Percentiles rank a stretch among this genome's conserved stretches.
Evolutionary conservation across 2,329 filamentous ascomycete species (phyloP).

Genomic region (Diaporthe longicolla): DNA sequence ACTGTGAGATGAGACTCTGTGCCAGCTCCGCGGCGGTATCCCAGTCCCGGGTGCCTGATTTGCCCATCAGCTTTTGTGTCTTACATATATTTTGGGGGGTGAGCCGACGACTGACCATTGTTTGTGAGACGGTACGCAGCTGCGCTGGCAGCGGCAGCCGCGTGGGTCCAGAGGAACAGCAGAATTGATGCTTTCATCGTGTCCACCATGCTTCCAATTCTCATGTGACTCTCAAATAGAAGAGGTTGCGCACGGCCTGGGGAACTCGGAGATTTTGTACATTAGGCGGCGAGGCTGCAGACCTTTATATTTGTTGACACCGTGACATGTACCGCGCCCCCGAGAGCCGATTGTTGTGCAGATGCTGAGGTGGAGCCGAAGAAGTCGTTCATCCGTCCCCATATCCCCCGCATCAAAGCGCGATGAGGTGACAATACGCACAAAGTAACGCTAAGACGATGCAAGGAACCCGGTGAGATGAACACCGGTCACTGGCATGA

Average conservation of each 20-base stretch:
- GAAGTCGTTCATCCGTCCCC: neutral
- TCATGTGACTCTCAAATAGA: neutral
- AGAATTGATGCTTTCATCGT: neutral
- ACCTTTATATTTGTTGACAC: neutral
- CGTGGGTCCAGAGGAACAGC: neutral
- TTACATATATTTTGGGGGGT: too few relatives aligned
- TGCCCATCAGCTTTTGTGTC: neutral
- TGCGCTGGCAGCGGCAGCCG: neutral
- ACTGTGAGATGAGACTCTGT: constrained; percentile 11
- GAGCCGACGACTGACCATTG: neutral
- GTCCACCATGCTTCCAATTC: neutral
- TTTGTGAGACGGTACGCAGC: neutral
- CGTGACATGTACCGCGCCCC: neutral
- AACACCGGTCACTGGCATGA: neutral
- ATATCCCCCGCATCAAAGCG: neutral
- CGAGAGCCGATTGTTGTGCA: neutral
- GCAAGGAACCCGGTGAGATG: constrained; percentile 4
- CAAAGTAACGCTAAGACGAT: neutral
- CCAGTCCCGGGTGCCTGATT: constrained; percentile 21
- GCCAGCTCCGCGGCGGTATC: neutral
- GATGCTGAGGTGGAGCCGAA: neutral
- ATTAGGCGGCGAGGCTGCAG: neutral
- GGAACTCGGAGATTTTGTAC: too few relatives aligned
- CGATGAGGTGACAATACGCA: neutral
- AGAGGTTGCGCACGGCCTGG: too few relatives aligned